A percentile compares a stretch with the other conserved stretches of the same genome.
Evolutionary conservation across 2,329 filamentous ascomycete genomes (phyloP).

Genomic region (Aureobasidium leucospermi): DNA sequence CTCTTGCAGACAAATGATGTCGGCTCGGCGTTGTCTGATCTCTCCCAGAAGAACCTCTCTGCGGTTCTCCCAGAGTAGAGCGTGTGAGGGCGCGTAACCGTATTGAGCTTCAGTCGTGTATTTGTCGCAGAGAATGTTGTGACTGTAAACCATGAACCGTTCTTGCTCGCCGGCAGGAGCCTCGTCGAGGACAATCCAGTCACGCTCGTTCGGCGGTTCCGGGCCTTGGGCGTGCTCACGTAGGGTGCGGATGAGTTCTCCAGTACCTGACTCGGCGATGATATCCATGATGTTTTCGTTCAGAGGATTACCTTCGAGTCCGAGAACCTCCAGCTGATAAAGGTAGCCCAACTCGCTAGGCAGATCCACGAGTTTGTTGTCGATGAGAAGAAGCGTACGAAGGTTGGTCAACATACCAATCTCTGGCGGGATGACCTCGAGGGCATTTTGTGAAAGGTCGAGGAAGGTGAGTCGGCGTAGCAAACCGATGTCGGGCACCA

Average conservation of each 20-base stretch:
- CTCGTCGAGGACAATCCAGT: slow-evolving; percentile 68
- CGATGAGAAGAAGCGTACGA: slow-evolving; percentile 77
- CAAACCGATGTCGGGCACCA: slow-evolving; percentile 77
- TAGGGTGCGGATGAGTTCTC: slow-evolving; percentile 72
- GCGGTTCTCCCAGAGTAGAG: slow-evolving; percentile 80
- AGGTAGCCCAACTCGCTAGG: slow-evolving; percentile 84
- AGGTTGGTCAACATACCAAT: slow-evolving; percentile 95
- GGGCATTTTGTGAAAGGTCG: slow-evolving; percentile 82
- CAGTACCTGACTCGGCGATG: slow-evolving; percentile 81
- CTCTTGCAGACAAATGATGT: slow-evolving; percentile 90
- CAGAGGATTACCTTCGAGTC: slow-evolving; percentile 86
- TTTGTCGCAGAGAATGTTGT: slow-evolving; percentile 93
- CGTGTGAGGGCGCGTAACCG: slow-evolving; percentile 78
- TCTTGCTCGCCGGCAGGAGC: slow-evolving; percentile 39
- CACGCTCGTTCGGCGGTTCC: slow-evolving; percentile 65
- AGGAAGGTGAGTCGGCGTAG: slow-evolving; percentile 75
- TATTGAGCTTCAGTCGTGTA: slow-evolving; percentile 81
- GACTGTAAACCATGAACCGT: slow-evolving; percentile 77
- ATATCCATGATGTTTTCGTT: slow-evolving; percentile 69
- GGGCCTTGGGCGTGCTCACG: slow-evolving; percentile 84
- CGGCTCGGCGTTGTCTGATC: slow-evolving; percentile 68
- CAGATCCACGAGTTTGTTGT: slow-evolving; percentile 77
- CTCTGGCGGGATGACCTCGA: slow-evolving; percentile 75
- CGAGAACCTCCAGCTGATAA: slow-evolving; percentile 79
- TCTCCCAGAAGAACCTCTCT: slow-evolving; percentile 77